phyloP scores from a whole-genome alignment of 805 yeast species.

The Pichia nakasei region DNA sequence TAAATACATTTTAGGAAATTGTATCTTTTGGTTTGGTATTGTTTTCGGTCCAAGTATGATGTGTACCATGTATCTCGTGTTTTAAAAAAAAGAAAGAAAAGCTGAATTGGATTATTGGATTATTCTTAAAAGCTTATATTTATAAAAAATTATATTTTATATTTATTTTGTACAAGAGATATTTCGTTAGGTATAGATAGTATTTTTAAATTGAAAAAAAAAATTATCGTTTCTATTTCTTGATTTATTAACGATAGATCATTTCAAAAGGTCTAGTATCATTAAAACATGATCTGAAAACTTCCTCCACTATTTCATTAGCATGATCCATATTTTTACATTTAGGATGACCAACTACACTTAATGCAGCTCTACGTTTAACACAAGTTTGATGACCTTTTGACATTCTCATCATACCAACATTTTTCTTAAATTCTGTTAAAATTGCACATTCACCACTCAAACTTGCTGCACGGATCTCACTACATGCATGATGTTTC shows the following conservation, averaged over 20 bases:
- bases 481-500: constrained; percentile 94
- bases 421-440: constrained; percentile 55
- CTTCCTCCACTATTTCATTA: constrained; percentile 68
- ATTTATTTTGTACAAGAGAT: not conserved
- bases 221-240: no score
- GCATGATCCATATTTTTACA: constrained; percentile 73
- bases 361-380: constrained; percentile 74
- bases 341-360: constrained; percentile 79
- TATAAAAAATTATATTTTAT: constrained; percentile 1
- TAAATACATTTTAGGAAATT: constrained; percentile 59
- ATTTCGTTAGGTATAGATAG: no score
- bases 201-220: no score
- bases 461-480: constrained; percentile 83
- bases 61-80: constrained; percentile 75
- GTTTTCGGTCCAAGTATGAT: constrained; percentile 83
- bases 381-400: constrained; percentile 90
- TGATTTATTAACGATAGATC: constrained; percentile 66
- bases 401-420: constrained; percentile 25
- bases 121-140: no score
- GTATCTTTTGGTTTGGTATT: constrained; percentile 86
- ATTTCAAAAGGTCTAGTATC: constrained; percentile 96
- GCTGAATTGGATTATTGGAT: no score
- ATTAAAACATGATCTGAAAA: constrained; percentile 86
- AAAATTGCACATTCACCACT: constrained; percentile 92
- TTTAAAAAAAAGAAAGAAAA: constrained; percentile 32